Evolutionary conservation across 192 early-diverging fungal species (phyloP).

Genomic region (Linnemannia hyalina): DNA sequence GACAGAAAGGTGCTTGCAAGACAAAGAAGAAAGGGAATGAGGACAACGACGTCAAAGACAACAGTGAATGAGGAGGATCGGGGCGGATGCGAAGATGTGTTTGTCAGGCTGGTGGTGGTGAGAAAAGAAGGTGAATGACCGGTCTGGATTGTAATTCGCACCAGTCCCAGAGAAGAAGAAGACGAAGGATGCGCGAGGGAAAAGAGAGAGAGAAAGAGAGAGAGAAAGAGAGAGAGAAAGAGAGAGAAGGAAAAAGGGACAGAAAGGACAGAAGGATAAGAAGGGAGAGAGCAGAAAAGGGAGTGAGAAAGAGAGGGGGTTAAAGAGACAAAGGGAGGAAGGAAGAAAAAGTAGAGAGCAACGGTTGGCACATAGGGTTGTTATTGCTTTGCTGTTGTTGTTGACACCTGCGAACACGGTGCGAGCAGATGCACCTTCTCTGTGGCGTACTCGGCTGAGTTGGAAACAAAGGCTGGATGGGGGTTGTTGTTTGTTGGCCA

Average conservation of each 20-base stretch:
- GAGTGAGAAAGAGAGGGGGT: no score
- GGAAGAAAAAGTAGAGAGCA: no score
- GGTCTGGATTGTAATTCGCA: conserved; percentile 40
- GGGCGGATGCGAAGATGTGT: neutral
- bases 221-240: neutral
- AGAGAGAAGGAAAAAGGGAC: neutral
- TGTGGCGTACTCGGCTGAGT: no score
- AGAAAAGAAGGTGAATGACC: neutral
- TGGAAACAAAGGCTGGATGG: no score
- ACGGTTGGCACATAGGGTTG: no score
- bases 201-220: neutral
- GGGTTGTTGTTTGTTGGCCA: no score
- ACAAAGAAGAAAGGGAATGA: conserved; percentile 1
- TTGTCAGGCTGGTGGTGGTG: neutral
- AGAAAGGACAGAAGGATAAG: no score
- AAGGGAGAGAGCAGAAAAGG: neutral
- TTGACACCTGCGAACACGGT: no score
- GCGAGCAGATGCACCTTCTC: no score
- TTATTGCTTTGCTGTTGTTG: no score
- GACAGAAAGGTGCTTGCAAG: neutral
- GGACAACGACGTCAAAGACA: neutral
- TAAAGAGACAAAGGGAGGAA: no score
- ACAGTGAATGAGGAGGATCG: neutral
- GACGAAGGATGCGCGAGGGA: neutral
- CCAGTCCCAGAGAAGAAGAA: neutral